phyloP scores from a whole-genome alignment of 2,329 filamentous ascomycete genomes.

The Grosmannia serpens region DNA sequence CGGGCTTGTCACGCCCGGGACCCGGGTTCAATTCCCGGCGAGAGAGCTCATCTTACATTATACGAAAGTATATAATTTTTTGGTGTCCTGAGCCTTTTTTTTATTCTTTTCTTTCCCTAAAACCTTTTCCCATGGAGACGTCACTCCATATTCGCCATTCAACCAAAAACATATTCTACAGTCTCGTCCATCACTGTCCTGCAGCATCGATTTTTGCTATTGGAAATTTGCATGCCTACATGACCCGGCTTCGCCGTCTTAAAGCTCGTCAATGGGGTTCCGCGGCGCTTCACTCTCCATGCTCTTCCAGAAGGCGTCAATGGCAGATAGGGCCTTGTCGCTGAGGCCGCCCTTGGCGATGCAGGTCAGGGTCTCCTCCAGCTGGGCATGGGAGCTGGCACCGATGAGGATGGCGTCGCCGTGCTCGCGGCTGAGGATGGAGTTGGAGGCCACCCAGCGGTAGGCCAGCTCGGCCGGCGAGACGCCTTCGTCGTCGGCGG shows the following conservation, averaged over 20 bases:
- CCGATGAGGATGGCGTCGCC: constrained; percentile 26
- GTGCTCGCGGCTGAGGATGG: constrained; percentile 17
- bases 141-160: no score
- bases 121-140: no score
- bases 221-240: no score
- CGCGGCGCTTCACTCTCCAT: constrained; percentile 41
- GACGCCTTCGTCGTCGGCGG: constrained; percentile 5
- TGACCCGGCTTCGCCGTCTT: no score
- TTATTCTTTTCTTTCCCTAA: not conserved
- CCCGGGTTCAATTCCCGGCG: constrained; percentile 13
- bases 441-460: constrained; percentile 27
- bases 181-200: no score
- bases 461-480: constrained; percentile 17
- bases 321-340: constrained; percentile 16
- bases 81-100: not conserved
- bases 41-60: constrained; percentile 3
- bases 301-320: constrained; percentile 43
- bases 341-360: constrained; percentile 28
- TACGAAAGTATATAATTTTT: no score
- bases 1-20: constrained; percentile 13
- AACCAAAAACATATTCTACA: no score
- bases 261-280: not conserved
- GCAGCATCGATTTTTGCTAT: no score
- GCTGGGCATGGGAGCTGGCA: constrained; percentile 21
- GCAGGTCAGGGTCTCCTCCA: constrained; percentile 20